Evolutionary conservation across 805 yeast genomes (phyloP), one percentile per base, ranked within the genome.

Genomic region (Ogataea nonfermentans): DNA sequence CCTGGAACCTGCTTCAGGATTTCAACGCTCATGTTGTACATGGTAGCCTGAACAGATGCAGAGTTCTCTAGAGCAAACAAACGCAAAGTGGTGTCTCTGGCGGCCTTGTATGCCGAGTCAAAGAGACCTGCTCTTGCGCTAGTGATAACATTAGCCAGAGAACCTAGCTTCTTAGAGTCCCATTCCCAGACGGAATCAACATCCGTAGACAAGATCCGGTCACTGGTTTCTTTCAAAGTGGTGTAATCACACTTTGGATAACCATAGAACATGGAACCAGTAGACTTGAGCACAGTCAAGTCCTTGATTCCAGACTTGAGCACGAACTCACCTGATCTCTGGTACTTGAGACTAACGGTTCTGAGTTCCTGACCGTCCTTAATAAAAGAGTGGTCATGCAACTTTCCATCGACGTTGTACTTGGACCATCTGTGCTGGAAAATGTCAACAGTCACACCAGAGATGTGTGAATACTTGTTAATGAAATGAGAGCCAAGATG

Each of bases 21-120:
- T 47, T 76, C 79, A 48, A 78, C 73, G 27, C 85, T 74, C 93
- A 90, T 90, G 73, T 88, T 85, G 73, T 78, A 90, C 96, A 90
- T 91, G 43, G 96, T 90, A 32, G 95, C 96, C 70, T 90, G 97
- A 32, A 90, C 97, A 17, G 95, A 84, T n/a, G 96, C 79, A 8
- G 95, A 86, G 63, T 86, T 79, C 65, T 90, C 96, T 35, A 74
- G 62, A 12, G 96, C 96, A 64, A 90, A 90, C 43, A 73, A 71
- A 39, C 78, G 82, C 54, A 89, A 72, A 1, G 96, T 88, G 54
- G 77, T 73, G 27, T 68, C 69, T 55, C 87, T 75, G 13, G 87
- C 93, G 10, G 61, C 56, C n/a, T 68, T 60, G 62, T 73, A 85
- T 23, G 84, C 75, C 8, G 59, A 39, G 64, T 88, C 95, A 55